Percentiles rank a stretch among this genome's conserved stretches.
Conservation (phyloP, 495 filamentous ascomycete genomes). For the Astrocystis sublimbata region DNA sequence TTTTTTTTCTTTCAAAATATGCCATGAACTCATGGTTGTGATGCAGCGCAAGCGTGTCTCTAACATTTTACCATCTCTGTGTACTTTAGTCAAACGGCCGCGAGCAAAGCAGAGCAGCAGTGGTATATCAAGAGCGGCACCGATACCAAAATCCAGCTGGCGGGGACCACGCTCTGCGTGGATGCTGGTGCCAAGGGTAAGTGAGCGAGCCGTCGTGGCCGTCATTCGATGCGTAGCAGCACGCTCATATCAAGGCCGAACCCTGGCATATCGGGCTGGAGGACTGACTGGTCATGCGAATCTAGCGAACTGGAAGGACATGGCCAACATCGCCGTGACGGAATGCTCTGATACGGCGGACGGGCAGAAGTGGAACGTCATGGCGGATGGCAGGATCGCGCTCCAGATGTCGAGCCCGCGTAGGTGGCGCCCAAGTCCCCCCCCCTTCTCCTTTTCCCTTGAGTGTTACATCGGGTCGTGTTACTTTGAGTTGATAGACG, state of each 20-base stretch:
- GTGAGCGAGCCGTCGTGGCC: constrained; percentile 30
- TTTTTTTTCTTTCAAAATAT: not conserved
- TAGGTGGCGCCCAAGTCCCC: constrained; percentile 25
- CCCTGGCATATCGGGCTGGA: no score
- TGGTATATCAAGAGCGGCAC: constrained; percentile 49
- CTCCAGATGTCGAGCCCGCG: constrained; percentile 43
- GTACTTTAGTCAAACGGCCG: constrained; percentile 46
- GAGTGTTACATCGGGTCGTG: not conserved
- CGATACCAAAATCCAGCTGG: constrained; percentile 47
- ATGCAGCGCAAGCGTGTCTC: not conserved
- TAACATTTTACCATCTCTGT: not conserved
- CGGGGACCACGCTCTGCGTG: constrained; percentile 47
- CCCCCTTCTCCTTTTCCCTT: no score
- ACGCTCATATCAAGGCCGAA: no score
- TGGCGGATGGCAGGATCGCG: constrained; percentile 52
- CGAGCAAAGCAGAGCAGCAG: constrained; percentile 46
- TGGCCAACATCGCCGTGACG: constrained; percentile 47
- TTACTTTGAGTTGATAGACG: constrained; percentile 4
- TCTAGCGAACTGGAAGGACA: constrained; percentile 54
- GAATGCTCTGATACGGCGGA: constrained; percentile 43
- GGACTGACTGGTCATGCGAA: no score
- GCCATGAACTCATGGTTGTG: not conserved
- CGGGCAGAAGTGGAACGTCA: constrained; percentile 49
- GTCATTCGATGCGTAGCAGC: not conserved
- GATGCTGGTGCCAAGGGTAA: constrained; percentile 51